These are phyloP conservation scores for Xylaria arbuscula DNA, from an alignment of 2,329 filamentous ascomycete genomes.

Conservation along the genomic window DNA sequence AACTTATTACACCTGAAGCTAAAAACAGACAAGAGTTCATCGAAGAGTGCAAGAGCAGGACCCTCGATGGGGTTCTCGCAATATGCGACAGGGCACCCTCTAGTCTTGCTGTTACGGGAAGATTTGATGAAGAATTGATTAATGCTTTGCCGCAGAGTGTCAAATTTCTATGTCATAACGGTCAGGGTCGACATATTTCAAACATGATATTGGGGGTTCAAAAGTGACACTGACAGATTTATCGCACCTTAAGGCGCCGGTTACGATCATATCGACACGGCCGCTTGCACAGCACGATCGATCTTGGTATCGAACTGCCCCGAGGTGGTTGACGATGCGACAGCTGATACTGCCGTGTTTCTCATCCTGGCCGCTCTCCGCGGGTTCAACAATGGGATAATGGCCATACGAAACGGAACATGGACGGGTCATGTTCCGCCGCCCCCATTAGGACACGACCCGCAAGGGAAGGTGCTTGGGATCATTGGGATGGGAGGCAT, in stretches of 20 bases:
- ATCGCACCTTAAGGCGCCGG: conserved; percentile 67
- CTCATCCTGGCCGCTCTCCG: conserved; percentile 83
- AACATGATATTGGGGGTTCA: neutral
- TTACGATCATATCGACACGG: conserved; percentile 84
- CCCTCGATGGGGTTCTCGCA: conserved; percentile 5
- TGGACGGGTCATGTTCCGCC: conserved; percentile 69
- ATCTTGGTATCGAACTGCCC: conserved; percentile 84
- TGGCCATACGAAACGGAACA: conserved; percentile 70
- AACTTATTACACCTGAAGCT: neutral
- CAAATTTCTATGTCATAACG: conserved; percentile 68
- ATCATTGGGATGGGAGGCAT: conserved; percentile 91
- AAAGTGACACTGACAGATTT: neutral
- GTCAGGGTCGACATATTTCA: neutral
- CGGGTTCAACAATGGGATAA: conserved; percentile 75
- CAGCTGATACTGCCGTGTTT: conserved; percentile 84
- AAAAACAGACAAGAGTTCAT: conserved; percentile 6
- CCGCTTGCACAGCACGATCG: conserved; percentile 73
- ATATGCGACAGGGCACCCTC: conserved; percentile 18
- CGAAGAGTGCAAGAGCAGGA: conserved; percentile 11
- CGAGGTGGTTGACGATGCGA: conserved; percentile 83
- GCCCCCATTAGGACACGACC: conserved; percentile 73
- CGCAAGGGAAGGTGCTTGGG: conserved; percentile 80
- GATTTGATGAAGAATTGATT: conserved; percentile 15
- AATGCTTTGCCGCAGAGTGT: conserved; percentile 10
- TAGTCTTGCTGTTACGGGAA: conserved; percentile 10